Base-by-base conservation (phyloP, 352 stramenopile genomes). In the Thraustotheca clavata region DNA sequence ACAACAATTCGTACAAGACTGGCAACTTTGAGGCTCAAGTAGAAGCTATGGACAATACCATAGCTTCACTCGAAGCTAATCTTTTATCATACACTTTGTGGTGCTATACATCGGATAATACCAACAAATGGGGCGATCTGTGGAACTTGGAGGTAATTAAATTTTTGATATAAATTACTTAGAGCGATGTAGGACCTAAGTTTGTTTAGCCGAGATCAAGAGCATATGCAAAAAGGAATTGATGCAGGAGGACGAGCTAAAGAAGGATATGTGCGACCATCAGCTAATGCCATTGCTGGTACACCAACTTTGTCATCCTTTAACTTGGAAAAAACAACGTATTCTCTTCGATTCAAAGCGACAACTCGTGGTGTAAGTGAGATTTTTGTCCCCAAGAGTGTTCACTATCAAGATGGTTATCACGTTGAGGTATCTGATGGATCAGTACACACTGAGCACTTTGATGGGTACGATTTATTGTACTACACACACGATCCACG, bases 21-120 rank as follows among this genome's bases (percentile, higher is more conserved):
- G 77, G 76, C 20, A 67, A 90, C 63, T 90, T 83, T 65, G 61
- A 59, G 14, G 70, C 66, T 1, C 76, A 87, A 43, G 62, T 71
- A n/a, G 74, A 77, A 20, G 83, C 83, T n/a, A 55, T 94, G 47
- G 75, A 91, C 73, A 76, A 85, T 61, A 93, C 83, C 11, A 79
- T 95, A 31, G 68, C 71, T 47, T 80, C 73, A 20, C 67, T 95
- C 18, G 86, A 95, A 60, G 73, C 75, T 27, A 87, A 83, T 48
- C 36, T 91, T 60, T 61, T 93, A 12, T 88, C 74, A 47, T 97
- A 91, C 68, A 96, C 87, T 38, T 67, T 96, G 18, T 97, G 88
- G 89, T 94, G 83, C 57, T 97, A 97, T 75, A 79, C 83, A 32
- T 76, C 85, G 7, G 71, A 83, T 46, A 94, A 96, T 62, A 77